Conservation (phyloP, 140 eudicot genomes). For the Anethum foeniculum region DNA sequence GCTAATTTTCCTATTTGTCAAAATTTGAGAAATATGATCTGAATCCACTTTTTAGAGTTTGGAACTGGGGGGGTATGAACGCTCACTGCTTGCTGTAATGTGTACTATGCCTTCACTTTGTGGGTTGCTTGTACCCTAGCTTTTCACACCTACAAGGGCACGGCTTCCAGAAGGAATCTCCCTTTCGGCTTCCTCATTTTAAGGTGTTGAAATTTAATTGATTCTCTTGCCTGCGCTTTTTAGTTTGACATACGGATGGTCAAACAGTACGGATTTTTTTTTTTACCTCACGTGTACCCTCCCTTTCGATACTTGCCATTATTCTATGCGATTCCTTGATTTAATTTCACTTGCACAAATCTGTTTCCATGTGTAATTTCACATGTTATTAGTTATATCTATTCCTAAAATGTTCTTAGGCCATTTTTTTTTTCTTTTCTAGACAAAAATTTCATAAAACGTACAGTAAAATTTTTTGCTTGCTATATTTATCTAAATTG, state of each 20-base stretch:
- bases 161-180: background rate
- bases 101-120: background rate
- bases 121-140: background rate
- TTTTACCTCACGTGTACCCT: background rate
- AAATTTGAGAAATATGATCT: background rate
- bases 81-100: background rate
- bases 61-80: background rate
- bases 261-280: background rate
- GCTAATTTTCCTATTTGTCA: background rate
- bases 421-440: too few species aligned
- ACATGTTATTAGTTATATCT: too few species aligned
- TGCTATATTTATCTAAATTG: too few species aligned
- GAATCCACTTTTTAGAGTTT: background rate
- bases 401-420: too few species aligned
- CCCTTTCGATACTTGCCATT: too few species aligned
- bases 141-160: too few species aligned
- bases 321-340: too few species aligned
- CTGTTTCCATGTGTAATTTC: background rate
- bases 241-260: background rate
- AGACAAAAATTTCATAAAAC: too few species aligned
- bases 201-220: too few species aligned
- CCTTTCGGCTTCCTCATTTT: background rate
- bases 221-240: too few species aligned
- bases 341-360: background rate
- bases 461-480: too few species aligned